phyloP scores from a whole-genome alignment of 139 green algal species.

The Chlorella sp. region DNA sequence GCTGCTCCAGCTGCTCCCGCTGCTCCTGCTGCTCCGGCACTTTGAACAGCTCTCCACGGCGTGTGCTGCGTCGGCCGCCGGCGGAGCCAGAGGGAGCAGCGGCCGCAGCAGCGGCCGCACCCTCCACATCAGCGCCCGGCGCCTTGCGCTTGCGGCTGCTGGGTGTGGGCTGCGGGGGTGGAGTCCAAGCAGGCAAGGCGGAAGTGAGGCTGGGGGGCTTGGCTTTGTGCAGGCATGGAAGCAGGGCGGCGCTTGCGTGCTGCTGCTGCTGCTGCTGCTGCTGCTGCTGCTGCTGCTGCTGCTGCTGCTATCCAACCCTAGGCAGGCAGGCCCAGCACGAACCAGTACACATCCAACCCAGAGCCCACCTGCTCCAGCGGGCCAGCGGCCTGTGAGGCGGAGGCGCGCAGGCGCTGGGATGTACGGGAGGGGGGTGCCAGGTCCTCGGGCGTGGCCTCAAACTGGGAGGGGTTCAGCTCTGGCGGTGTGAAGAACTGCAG shows the following conservation, averaged over 20 bases:
- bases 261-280: too few relatives aligned
- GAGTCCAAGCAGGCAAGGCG: too few relatives aligned
- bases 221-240: too few relatives aligned
- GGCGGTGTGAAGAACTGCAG: background rate
- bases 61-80: background rate
- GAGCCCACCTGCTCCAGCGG: too few relatives aligned
- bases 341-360: too few relatives aligned
- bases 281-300: too few relatives aligned
- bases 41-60: background rate
- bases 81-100: background rate
- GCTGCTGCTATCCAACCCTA: too few relatives aligned
- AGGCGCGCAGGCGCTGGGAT: background rate
- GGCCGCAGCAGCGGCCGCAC: background rate
- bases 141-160: slow-evolving; percentile 3
- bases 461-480: too few relatives aligned
- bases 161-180: background rate
- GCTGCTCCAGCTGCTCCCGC: background rate
- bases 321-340: too few relatives aligned
- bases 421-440: background rate
- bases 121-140: background rate
- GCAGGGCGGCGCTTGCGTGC: too few relatives aligned
- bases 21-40: background rate
- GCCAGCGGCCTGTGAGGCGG: background rate
- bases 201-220: too few relatives aligned
- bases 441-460: background rate